Base-by-base conservation (phyloP, 2,329 filamentous ascomycete species). In the Fusarium incarnatum region DNA sequence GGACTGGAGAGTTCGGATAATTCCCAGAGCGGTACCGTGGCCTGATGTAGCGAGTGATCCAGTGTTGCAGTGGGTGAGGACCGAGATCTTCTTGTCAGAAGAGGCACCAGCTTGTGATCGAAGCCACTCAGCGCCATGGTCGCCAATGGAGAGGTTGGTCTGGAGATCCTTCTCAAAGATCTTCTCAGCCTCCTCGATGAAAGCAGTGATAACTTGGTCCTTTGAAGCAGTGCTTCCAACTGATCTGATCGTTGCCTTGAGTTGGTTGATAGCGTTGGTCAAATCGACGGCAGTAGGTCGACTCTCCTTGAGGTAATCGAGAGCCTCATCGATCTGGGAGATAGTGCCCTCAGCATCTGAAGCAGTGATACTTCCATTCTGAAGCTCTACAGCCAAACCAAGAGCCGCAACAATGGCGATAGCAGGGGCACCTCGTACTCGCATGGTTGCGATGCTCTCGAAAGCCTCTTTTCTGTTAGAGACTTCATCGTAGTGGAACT, bases 371-470 rank as follows among this genome's bases (percentile, higher is more conserved):
- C 78, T 59, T 63, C 86, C 86, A 10, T 87, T 87, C 53, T 89
- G 84, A 11, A 98, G 82, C 79, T 98, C 95, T 11, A 97, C 93
- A 2, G 94, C 94, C 37, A 98, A 87, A 4, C 93, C 91, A 34
- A 99, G 87, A 22, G 92, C 93, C 23, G 96, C 96, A n/a, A 99
- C 96, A 70, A 99, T 98, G 46, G 96, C 96, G 79, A 99, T 99
- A 47, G 96, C 96, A 1, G 96, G 96, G 8, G 96, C 96, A 34
- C 81, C 93, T 75, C 93, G 89, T 9, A 91, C 89, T 50, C 89
- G 83, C 93, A 96, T 96, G 18, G 91, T 87, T 74, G 89, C 90
- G 81, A 96, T 96, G 75, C 91, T 92, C 78, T 94, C 90, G 82
- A 93, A 96, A 40, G 92, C 93, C 80, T 94, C 91, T 73, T 91